These are phyloP conservation scores for Diospyros lotus DNA, from an alignment of 148 eudicot genomes.

Conservation along the genomic window DNA sequence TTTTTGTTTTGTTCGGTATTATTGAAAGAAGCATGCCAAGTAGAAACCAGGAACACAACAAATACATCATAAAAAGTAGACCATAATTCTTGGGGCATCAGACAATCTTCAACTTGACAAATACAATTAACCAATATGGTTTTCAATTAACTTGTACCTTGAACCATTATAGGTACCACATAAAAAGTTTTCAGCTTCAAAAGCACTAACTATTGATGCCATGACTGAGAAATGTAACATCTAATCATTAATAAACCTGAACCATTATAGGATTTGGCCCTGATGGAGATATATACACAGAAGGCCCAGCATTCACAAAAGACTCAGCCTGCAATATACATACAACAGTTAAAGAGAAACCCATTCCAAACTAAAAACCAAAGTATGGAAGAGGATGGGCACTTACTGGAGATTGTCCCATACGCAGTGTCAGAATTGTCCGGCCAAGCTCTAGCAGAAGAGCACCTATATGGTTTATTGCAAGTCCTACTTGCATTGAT, in stretches of 20 bases:
- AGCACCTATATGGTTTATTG: slow-evolving; percentile 93
- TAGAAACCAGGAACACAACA: too few relatives aligned
- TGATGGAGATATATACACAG: slow-evolving; percentile 83
- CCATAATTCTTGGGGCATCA: too few relatives aligned
- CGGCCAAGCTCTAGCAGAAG: slow-evolving; percentile 94
- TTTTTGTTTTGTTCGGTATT: too few relatives aligned
- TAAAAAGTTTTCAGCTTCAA: not conserved
- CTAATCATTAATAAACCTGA: slow-evolving; percentile 55
- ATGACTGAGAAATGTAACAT: not conserved
- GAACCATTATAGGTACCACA: not conserved
- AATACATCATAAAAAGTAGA: too few relatives aligned
- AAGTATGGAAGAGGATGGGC: slow-evolving; percentile 4
- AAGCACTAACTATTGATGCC: not conserved
- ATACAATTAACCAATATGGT: not conserved
- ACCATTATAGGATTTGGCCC: slow-evolving; percentile 98
- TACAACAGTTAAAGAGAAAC: slow-evolving; percentile 9
- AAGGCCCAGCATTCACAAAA: slow-evolving; percentile 85
- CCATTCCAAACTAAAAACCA: not conserved
- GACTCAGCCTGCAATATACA: slow-evolving; percentile 65
- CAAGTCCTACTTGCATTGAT: slow-evolving; percentile 61
- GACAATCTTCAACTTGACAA: not conserved
- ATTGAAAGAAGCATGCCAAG: too few relatives aligned
- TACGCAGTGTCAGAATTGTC: slow-evolving; percentile 70
- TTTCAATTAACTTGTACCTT: not conserved
- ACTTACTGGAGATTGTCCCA: slow-evolving; percentile 89